These are phyloP conservation scores for Fagopyrum tataricum DNA, from an alignment of 148 eudicot species.

Conservation along the genomic window DNA sequence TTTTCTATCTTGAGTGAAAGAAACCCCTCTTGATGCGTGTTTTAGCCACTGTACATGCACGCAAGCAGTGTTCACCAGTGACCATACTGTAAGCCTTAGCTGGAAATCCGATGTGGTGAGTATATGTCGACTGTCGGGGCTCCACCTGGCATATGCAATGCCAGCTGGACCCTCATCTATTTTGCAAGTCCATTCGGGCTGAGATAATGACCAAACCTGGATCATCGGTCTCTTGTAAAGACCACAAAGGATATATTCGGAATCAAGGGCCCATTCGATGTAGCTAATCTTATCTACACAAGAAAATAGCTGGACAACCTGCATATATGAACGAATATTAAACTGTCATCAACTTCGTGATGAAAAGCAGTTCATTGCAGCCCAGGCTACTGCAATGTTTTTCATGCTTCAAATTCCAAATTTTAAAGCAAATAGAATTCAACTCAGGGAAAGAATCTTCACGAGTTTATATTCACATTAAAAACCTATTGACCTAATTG, in stretches of 20 bases:
- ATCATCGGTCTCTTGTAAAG: conserved; percentile 83
- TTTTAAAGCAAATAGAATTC: neutral
- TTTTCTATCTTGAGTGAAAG: conserved; percentile 89
- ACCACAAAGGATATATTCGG: conserved; percentile 92
- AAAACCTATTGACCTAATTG: neutral
- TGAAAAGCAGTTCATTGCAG: neutral
- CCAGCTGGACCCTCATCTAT: conserved; percentile 99
- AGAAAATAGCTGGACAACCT: conserved; percentile 91
- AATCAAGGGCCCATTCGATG: conserved; percentile 96
- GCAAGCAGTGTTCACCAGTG: conserved; percentile 89
- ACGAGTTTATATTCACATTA: neutral
- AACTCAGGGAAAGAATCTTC: neutral
- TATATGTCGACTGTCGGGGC: conserved; percentile 99
- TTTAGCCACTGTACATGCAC: conserved; percentile 88
- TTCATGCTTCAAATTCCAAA: neutral
- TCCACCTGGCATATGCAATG: conserved; percentile 97
- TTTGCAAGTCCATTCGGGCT: conserved; percentile 99
- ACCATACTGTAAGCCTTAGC: conserved; percentile 87
- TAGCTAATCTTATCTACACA: conserved; percentile 92
- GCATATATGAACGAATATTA: conserved; percentile 15
- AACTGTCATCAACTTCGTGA: neutral
- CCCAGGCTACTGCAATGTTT: neutral
- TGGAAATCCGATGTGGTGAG: conserved; percentile 96
- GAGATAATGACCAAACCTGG: conserved; percentile 92
- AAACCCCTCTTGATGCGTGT: conserved; percentile 82